phyloP scores from a whole-genome alignment of 345 rosid species.

The Acer yangbiense region DNA sequence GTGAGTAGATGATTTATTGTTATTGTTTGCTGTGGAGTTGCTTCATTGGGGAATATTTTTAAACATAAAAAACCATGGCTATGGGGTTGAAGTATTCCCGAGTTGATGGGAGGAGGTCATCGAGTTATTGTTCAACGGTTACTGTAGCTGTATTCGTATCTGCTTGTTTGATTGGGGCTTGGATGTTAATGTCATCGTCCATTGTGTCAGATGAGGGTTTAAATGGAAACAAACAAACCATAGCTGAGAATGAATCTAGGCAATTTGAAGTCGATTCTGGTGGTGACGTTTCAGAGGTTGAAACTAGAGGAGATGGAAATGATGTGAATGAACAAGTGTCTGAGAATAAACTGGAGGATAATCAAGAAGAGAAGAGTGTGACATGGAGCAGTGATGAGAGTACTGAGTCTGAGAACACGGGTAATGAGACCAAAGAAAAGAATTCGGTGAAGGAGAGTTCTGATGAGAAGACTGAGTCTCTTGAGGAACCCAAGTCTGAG shows the following conservation, averaged over 20 bases:
- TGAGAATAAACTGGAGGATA: conserved; percentile 27
- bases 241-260: conserved; percentile 18
- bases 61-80: conserved; percentile 46
- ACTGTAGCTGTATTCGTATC: conserved; percentile 61
- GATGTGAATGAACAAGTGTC: conserved; percentile 22
- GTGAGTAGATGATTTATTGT: conserved; percentile 11
- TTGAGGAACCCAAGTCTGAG: too few relatives aligned
- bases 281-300: conserved; percentile 41
- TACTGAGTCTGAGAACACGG: conserved; percentile 28
- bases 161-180: conserved; percentile 72
- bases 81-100: conserved; percentile 61
- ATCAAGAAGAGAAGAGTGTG: conserved; percentile 24
- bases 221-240: conserved; percentile 33
- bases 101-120: conserved; percentile 64
- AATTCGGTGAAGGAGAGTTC: conserved; percentile 28
- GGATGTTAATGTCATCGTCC: conserved; percentile 88
- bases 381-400: conserved; percentile 30
- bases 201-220: conserved; percentile 42
- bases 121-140: conserved; percentile 63
- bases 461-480: conserved; percentile 16
- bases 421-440: conserved; percentile 27
- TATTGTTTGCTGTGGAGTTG: conserved; percentile 24
- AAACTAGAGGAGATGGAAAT: conserved; percentile 30
- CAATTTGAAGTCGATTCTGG: conserved; percentile 35
- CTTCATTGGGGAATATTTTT: conserved; percentile 24